phyloP scores from a whole-genome alignment of 2,329 filamentous ascomycete species.

The Fusarium buharicum region DNA sequence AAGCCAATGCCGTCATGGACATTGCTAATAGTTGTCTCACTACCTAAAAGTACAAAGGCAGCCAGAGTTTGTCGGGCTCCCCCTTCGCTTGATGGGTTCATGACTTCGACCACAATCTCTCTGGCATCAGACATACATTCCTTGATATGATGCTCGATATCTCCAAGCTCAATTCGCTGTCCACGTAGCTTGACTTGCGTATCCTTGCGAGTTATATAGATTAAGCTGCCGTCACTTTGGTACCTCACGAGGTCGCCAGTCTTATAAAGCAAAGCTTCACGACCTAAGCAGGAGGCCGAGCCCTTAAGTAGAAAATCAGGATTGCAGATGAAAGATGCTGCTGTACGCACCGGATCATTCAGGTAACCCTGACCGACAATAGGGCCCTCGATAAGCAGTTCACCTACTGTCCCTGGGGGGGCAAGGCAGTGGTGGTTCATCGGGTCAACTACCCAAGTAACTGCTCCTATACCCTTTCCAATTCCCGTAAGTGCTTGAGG shows the following conservation, averaged over 20 bases:
- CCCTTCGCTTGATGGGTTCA: not conserved
- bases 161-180: conserved; percentile 40
- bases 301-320: conserved; percentile 1
- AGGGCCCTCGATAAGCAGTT: conserved; percentile 14
- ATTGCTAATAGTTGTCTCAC: too few species aligned
- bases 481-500: too few species aligned
- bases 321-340: not conserved
- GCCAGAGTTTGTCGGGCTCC: not conserved
- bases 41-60: not conserved
- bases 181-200: conserved; percentile 40
- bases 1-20: too few species aligned
- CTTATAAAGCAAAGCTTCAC: conserved; percentile 23
- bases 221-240: conserved; percentile 18
- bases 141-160: conserved; percentile 26
- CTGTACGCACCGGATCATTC: not conserved
- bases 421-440: not conserved
- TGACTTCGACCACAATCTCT: not conserved
- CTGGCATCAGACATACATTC: not conserved
- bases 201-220: conserved; percentile 35
- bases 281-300: conserved; percentile 5
- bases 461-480: not conserved
- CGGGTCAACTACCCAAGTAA: conserved; percentile 16
- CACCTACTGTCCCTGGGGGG: conserved; percentile 1
- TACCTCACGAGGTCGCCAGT: conserved; percentile 35
- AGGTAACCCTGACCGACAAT: conserved; percentile 17